Conservation (phyloP, 2,329 filamentous ascomycete species). For the Exophiala viscosa region DNA sequence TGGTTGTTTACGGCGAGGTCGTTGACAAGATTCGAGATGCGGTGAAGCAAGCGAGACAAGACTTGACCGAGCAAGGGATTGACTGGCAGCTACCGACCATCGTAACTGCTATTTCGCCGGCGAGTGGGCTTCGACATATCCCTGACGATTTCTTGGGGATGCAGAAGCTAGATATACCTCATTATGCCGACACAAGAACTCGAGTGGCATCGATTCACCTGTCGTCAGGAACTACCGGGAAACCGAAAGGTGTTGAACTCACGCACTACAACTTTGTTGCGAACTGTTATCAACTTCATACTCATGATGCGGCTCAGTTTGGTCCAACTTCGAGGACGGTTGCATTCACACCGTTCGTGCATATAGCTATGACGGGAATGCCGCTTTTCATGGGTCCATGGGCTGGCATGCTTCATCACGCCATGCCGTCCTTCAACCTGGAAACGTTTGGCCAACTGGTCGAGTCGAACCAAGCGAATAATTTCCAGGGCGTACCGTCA, state of each 20-base stretch:
- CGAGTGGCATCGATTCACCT: slow-evolving; percentile 40
- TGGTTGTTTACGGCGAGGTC: slow-evolving; percentile 39
- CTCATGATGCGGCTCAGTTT: slow-evolving; percentile 44
- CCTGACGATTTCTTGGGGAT: slow-evolving; percentile 34
- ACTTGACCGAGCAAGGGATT: slow-evolving; percentile 24
- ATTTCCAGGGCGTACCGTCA: slow-evolving; percentile 76
- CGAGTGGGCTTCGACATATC: slow-evolving; percentile 4
- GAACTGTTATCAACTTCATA: slow-evolving; percentile 59
- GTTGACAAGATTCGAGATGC: slow-evolving; percentile 34
- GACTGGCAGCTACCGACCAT: slow-evolving; percentile 36
- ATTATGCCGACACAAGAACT: slow-evolving; percentile 34
- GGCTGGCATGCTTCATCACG: slow-evolving; percentile 61
- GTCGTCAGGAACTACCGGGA: slow-evolving; percentile 81
- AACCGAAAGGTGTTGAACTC: slow-evolving; percentile 87
- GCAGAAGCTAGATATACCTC: slow-evolving; percentile 35
- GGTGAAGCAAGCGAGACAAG: slow-evolving; percentile 32
- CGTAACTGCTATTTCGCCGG: slow-evolving; percentile 34
- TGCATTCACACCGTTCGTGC: slow-evolving; percentile 82
- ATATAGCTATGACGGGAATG: slow-evolving; percentile 78
- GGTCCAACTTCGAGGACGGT: slow-evolving; percentile 65
- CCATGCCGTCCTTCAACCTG: slow-evolving; percentile 78
- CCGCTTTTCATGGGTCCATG: slow-evolving; percentile 67
- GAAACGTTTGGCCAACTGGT: slow-evolving; percentile 72
- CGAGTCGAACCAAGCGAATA: slow-evolving; percentile 70
- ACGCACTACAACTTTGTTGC: slow-evolving; percentile 77